Percentiles rank a stretch among this genome's conserved stretches.
phyloP scores from a whole-genome alignment of 805 yeast species.

The Limtongia smithiae region DNA sequence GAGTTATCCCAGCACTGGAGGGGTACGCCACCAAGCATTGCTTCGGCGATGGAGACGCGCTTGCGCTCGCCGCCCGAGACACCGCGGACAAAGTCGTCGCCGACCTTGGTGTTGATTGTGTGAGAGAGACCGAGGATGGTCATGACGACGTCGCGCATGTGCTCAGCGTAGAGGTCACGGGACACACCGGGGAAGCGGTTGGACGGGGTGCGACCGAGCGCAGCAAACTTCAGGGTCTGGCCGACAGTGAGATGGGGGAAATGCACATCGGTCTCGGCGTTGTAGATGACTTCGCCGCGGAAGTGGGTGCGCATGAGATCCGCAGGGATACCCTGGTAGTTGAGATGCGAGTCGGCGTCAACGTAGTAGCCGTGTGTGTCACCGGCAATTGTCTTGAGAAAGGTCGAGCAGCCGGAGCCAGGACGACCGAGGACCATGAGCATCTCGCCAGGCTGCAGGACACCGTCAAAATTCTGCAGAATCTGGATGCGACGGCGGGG shows the following conservation, averaged over 20 bases:
- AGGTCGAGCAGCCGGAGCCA: slow-evolving; percentile 65
- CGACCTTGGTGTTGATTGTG: slow-evolving; percentile 44
- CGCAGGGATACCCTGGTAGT: slow-evolving; percentile 43
- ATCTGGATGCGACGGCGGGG: slow-evolving; percentile 32
- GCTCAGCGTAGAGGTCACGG: slow-evolving; percentile 48
- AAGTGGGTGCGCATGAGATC: slow-evolving; percentile 46
- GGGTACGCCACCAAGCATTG: slow-evolving; percentile 45
- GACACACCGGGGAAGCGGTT: slow-evolving; percentile 52
- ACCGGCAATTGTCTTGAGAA: slow-evolving; percentile 53
- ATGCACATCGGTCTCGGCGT: slow-evolving; percentile 61
- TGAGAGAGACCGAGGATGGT: slow-evolving; percentile 45
- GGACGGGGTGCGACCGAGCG: slow-evolving; percentile 53
- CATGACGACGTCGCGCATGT: slow-evolving; percentile 50
- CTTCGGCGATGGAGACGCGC: slow-evolving; percentile 54
- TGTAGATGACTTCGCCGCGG: slow-evolving; percentile 62
- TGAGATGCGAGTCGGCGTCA: slow-evolving; percentile 45
- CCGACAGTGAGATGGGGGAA: slow-evolving; percentile 63
- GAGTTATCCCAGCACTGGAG: slow-evolving; percentile 65
- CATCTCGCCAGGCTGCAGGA: slow-evolving; percentile 59
- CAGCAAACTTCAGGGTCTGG: slow-evolving; percentile 55
- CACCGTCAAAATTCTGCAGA: slow-evolving; percentile 53
- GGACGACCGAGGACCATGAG: slow-evolving; percentile 76
- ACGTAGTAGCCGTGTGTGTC: slow-evolving; percentile 55
- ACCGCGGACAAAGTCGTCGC: slow-evolving; percentile 52
- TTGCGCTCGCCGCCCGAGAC: slow-evolving; percentile 58